These are phyloP conservation scores for Monosporascus sp. DNA, from an alignment of 2,329 filamentous ascomycete genomes.

Conservation along the genomic window DNA sequence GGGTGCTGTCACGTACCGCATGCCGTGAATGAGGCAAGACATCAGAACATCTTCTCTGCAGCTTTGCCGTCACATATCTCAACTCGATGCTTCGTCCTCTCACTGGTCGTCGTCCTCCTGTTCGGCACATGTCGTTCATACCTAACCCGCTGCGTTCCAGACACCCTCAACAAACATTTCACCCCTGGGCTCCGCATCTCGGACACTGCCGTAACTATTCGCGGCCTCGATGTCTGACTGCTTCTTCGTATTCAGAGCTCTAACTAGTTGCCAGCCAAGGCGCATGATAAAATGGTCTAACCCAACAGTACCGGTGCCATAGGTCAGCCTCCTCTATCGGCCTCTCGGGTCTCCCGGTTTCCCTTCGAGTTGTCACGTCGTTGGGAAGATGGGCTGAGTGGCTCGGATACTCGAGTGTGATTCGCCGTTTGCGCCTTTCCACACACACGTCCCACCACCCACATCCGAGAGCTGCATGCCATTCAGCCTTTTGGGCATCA, in stretches of 20 bases:
- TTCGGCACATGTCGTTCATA: no score
- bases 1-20: no score
- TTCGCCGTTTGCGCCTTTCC: not conserved
- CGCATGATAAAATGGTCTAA: not conserved
- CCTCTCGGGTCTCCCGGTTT: not conserved
- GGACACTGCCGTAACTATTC: not conserved
- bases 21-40: no score
- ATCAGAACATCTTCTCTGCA: no score
- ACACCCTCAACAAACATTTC: no score
- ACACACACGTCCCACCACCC: not conserved
- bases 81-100: no score
- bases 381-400: not conserved
- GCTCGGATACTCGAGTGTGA: not conserved
- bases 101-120: no score
- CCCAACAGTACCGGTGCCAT: not conserved
- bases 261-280: not conserved
- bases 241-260: not conserved
- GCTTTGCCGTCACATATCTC: no score
- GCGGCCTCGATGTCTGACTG: not conserved
- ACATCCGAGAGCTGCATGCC: not conserved
- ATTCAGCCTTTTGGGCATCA: not conserved
- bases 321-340: not conserved
- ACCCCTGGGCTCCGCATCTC: no score
- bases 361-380: not conserved
- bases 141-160: no score